phyloP scores from a whole-genome alignment of 257 asterid species.

The Solanum appendiculatum region DNA sequence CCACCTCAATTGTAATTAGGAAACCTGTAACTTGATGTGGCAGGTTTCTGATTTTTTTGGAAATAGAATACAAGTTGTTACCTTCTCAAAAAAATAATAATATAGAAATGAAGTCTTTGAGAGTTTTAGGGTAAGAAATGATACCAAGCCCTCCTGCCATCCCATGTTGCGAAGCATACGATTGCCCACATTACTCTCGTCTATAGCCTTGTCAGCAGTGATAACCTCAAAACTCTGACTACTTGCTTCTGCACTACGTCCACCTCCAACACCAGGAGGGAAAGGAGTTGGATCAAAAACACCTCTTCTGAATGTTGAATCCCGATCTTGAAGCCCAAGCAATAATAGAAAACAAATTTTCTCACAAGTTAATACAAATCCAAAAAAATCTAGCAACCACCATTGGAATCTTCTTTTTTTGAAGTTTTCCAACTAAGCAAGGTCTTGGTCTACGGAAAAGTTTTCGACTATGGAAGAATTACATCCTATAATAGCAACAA shows the following conservation, averaged over 20 bases:
- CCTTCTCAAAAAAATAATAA: too few species aligned
- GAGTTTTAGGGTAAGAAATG: constrained; percentile 44
- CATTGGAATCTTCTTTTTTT: constrained; percentile 48
- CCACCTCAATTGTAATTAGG: too few species aligned
- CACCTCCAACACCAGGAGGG: constrained; percentile 99
- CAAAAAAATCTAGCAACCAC: constrained; percentile 44
- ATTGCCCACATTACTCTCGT: constrained; percentile 91
- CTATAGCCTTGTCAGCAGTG: constrained; percentile 81
- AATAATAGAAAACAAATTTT: constrained; percentile 55
- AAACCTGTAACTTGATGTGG: too few species aligned
- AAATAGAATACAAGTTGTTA: too few species aligned
- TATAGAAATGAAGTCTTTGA: not conserved
- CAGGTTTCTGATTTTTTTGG: too few species aligned
- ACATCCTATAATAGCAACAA: constrained; percentile 10
- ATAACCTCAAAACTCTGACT: constrained; percentile 78
- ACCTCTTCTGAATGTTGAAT: constrained; percentile 64
- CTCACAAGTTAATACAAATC: constrained; percentile 62
- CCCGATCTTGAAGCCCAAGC: constrained; percentile 67
- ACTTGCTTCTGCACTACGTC: constrained; percentile 61
- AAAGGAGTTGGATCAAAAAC: constrained; percentile 85
- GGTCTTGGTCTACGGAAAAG: constrained; percentile 26
- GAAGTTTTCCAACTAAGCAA: constrained; percentile 27
- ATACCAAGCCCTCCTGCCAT: constrained; percentile 99
- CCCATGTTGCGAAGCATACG: constrained; percentile 99
- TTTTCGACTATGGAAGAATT: constrained; percentile 18